These are phyloP conservation scores for Sanguinoderma infundibulare DNA, from an alignment of 1,284 basidiomycete genomes.

Conservation along the genomic window DNA sequence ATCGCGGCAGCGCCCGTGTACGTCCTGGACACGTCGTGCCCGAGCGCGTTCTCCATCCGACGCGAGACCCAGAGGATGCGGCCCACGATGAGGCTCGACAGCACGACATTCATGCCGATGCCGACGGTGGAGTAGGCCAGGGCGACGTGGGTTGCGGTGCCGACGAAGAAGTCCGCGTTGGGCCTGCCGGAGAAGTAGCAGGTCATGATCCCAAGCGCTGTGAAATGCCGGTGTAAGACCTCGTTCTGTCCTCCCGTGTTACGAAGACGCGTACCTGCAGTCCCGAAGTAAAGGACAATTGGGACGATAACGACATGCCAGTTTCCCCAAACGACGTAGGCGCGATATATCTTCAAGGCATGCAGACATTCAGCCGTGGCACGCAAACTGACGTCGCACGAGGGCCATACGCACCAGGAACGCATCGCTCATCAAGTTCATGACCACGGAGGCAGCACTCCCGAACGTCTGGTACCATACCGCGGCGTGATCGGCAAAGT, in stretches of 20 bases:
- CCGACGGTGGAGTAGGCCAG: conserved; percentile 12
- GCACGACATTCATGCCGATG: conserved; percentile 16
- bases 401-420: conserved; percentile 22
- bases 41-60: conserved; percentile 8
- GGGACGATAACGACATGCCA: conserved; percentile 10
- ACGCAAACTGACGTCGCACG: no score
- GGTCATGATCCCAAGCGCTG: conserved; percentile 14
- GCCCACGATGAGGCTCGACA: conserved; percentile 15
- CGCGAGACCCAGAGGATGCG: conserved; percentile 11
- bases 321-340: conserved; percentile 17
- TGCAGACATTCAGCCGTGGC: no score
- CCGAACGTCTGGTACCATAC: conserved; percentile 24
- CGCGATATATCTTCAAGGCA: conserved; percentile 14
- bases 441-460: conserved; percentile 1
- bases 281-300: conserved; percentile 11
- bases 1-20: conserved; percentile 16
- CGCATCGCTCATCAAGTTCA: conserved; percentile 14
- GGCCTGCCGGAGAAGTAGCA: conserved; percentile 11
- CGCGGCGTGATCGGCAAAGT: conserved; percentile 16
- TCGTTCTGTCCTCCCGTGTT: not conserved
- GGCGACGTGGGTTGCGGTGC: not conserved
- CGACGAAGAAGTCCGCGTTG: not conserved
- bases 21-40: conserved; percentile 2
- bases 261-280: not conserved
- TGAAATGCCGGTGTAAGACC: not conserved